Evolutionary conservation across 805 yeast species (phyloP), one percentile per base, ranked within the genome.

Genomic region (Kuraishia piskuri): DNA sequence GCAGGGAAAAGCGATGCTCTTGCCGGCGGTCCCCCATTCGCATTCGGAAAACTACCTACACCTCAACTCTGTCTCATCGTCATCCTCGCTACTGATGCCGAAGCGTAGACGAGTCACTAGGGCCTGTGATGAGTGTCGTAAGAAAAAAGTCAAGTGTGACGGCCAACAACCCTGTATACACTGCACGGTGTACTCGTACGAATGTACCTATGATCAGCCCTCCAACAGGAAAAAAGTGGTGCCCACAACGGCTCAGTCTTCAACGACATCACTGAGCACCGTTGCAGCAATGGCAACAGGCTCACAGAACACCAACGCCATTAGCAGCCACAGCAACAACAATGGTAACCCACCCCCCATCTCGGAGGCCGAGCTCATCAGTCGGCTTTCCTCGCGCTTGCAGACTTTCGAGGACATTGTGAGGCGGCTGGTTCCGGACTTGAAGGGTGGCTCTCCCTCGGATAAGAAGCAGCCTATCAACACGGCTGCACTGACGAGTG

Each of bases 151-250:
- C 57, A 83, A 84, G 63, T 87, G 95, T 67, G 90, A 86, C 64
- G 94, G 92, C 3, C 77, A 78, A 59, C 84, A 79, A 59, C 94
- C 92, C 0, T 87, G 95, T 65, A 78, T 80, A 31, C 89, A 84
- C 65, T 90, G 96, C 64, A 86, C 96, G 1, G 96, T 89, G 1
- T 90, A 89, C 68, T 82, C 88, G 21, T 88, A 86, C 66, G 86
- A 81, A 54, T 90, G 97, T 68, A 82, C 95, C 0, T 90, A 90
- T 65, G 88, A 86, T 62, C 89, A 88, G 61, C 92, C 95, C 9
- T 76, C 85, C 52, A 71, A 76, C 53, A 68, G 88, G 50, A 80
- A 79, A 61, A 80, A 61, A 48, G 37, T 31, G 50, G 46, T 23
- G 62, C 45, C 56, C 44, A 53, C 64, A 12, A 24, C 52, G 10